Percentiles rank a stretch among this genome's conserved stretches.
Evolutionary conservation across 2,329 filamentous ascomycete species (phyloP).

Genomic region (Colletotrichum neosansevieriae): DNA sequence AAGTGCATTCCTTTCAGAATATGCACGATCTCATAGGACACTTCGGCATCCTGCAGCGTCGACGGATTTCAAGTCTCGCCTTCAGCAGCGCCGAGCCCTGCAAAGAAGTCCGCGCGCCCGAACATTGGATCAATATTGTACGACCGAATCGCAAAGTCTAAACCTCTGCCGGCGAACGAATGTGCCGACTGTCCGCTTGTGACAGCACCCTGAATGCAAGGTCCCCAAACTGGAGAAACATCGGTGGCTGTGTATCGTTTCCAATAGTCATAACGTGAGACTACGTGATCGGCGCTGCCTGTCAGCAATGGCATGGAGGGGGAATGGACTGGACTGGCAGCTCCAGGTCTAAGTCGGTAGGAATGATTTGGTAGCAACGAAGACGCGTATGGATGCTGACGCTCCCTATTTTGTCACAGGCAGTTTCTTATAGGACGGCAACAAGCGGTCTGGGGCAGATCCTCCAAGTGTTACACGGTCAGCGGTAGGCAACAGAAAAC

Average conservation of each 20-base stretch:
- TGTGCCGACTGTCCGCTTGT: neutral
- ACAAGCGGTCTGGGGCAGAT: too few relatives aligned
- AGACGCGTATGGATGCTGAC: neutral
- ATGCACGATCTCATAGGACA: neutral
- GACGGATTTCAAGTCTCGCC: neutral
- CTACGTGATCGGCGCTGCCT: conserved; percentile 8
- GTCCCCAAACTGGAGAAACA: conserved; percentile 30
- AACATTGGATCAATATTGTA: conserved; percentile 31
- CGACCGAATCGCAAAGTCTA: conserved; percentile 10
- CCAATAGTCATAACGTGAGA: conserved; percentile 24
- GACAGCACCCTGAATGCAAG: conserved; percentile 3
- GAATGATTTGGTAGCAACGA: neutral
- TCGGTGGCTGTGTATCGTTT: conserved; percentile 38
- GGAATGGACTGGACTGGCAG: neutral
- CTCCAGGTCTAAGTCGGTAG: neutral
- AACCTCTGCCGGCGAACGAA: conserved; percentile 20
- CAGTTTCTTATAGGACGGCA: too few relatives aligned
- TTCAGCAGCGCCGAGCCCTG: conserved; percentile 23
- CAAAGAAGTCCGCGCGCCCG: conserved; percentile 18
- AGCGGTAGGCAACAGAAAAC: too few relatives aligned
- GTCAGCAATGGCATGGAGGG: conserved; percentile 13
- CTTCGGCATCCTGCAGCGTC: neutral
- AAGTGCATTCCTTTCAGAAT: too few relatives aligned
- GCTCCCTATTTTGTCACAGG: too few relatives aligned
- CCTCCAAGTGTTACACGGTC: too few relatives aligned